These are phyloP conservation scores for Salvia rosmarinus DNA, from an alignment of 257 asterid genomes.

Conservation along the genomic window DNA sequence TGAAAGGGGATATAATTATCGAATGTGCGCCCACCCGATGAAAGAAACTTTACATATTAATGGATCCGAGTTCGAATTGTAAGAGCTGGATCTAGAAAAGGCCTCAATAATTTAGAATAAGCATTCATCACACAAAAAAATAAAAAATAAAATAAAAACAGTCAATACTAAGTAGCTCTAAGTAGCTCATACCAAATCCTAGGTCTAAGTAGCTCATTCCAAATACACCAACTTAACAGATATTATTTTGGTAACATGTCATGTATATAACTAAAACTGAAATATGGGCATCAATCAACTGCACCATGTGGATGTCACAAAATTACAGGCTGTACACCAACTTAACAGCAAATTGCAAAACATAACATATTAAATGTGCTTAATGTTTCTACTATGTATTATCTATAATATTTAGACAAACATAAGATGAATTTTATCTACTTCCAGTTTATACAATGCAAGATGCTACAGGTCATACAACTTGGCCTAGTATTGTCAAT, in stretches of 20 bases:
- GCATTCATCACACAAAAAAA: not conserved
- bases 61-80: not conserved
- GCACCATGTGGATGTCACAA: slow-evolving; percentile 35
- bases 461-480: not conserved
- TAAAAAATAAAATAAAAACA: not conserved
- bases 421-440: slow-evolving; percentile 7
- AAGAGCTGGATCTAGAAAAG: slow-evolving; percentile 11
- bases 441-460: slow-evolving; percentile 5
- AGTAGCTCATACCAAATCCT: too few species aligned
- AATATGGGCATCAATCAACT: slow-evolving; percentile 24
- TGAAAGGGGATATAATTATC: not conserved
- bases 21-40: slow-evolving; percentile 37
- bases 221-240: too few species aligned
- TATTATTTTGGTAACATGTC: slow-evolving; percentile 1
- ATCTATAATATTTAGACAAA: not conserved
- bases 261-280: not conserved
- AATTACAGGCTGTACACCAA: slow-evolving; percentile 26
- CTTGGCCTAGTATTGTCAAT: too few species aligned
- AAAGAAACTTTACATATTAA: not conserved
- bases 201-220: too few species aligned
- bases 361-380: not conserved
- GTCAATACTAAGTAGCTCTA: too few species aligned
- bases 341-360: not conserved
- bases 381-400: not conserved
- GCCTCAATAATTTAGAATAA: slow-evolving; percentile 9